Percentiles rank a stretch among this genome's conserved stretches.
Evolutionary conservation across 2,329 filamentous ascomycete genomes (phyloP).

Genomic region (Fusarium neocosmosporiellum): DNA sequence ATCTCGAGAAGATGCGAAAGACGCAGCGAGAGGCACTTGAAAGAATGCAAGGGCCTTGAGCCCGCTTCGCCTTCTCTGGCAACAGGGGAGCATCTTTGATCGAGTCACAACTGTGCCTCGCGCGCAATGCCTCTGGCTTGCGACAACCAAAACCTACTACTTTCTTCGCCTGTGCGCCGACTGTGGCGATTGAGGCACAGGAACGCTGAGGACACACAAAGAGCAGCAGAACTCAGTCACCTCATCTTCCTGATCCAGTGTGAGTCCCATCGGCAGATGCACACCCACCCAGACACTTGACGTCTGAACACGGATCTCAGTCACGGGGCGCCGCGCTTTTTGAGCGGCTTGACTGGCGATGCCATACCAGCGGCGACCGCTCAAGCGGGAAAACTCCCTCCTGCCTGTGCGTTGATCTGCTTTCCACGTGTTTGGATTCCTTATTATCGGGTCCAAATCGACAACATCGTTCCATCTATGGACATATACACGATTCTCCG

Average conservation of each 20-base stretch:
- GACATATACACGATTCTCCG: background rate
- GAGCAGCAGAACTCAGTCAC: background rate
- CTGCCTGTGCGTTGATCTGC: background rate
- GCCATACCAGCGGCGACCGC: background rate
- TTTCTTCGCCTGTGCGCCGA: background rate
- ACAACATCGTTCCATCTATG: background rate
- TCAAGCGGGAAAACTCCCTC: background rate
- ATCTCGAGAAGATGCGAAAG: too few relatives aligned
- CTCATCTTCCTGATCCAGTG: background rate
- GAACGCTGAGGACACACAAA: background rate
- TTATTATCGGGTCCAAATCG: background rate
- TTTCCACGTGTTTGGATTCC: background rate
- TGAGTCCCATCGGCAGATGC: too few relatives aligned
- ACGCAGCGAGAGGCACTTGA: background rate
- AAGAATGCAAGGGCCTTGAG: background rate
- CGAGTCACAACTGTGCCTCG: background rate
- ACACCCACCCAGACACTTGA: background rate
- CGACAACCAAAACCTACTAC: background rate
- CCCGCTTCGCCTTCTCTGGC: background rate
- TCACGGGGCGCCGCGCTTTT: background rate
- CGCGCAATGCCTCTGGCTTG: background rate
- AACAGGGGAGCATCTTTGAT: background rate
- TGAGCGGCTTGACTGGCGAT: background rate
- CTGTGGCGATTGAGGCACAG: background rate
- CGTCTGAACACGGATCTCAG: background rate